These are phyloP conservation scores for Fomitopsis pulvina DNA, from an alignment of 768 basidiomycete species.

Conservation along the genomic window DNA sequence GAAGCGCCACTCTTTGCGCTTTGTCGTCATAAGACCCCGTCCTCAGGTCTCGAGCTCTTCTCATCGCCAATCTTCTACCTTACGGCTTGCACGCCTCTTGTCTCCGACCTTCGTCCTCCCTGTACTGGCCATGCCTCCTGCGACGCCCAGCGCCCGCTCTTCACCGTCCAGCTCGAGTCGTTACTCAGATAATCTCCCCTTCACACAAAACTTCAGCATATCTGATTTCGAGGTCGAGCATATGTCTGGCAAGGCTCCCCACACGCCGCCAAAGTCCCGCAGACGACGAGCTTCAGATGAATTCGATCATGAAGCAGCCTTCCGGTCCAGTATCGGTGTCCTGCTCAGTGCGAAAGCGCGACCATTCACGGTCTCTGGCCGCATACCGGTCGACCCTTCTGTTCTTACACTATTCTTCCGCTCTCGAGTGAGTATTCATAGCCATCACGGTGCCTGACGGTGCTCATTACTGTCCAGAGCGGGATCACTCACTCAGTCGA, in stretches of 20 bases:
- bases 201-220: constrained; percentile 35
- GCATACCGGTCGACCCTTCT: constrained; percentile 64
- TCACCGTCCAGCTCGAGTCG: constrained; percentile 26
- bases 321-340: constrained; percentile 46
- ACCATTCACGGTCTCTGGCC: constrained; percentile 60
- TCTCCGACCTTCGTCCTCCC: background rate
- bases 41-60: constrained; percentile 2
- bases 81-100: background rate
- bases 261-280: constrained; percentile 16
- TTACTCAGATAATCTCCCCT: constrained; percentile 33
- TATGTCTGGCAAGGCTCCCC: constrained; percentile 9
- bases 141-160: constrained; percentile 17
- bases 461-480: constrained; percentile 37
- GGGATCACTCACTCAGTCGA: constrained; percentile 77
- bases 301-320: constrained; percentile 46
- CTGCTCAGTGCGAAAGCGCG: constrained; percentile 53
- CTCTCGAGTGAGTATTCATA: constrained; percentile 49
- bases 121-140: constrained; percentile 13
- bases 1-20: constrained; percentile 4
- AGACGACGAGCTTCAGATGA: constrained; percentile 29
- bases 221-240: constrained; percentile 65
- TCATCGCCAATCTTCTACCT: constrained; percentile 1
- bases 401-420: constrained; percentile 72
- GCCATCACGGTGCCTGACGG: background rate
- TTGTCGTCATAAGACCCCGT: constrained; percentile 5